Evolutionary conservation across 1,284 basidiomycete genomes (phyloP).

Genomic region (Cystobasidiaceae sp.): DNA sequence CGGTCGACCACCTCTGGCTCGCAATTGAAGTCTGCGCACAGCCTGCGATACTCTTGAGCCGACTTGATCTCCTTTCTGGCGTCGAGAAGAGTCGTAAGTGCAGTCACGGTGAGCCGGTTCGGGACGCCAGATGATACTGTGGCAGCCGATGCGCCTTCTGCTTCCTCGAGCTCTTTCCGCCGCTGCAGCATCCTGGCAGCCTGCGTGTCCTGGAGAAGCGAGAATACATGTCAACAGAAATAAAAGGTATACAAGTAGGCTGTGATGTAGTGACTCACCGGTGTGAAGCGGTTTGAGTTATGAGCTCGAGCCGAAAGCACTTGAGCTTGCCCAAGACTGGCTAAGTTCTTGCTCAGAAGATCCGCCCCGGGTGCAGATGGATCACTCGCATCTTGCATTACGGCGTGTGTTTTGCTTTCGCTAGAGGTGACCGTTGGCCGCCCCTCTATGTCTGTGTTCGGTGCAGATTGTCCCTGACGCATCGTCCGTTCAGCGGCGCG

Average conservation of each 20-base stretch:
- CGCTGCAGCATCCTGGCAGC: conserved; percentile 23
- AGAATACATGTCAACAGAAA: background rate
- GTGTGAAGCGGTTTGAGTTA: conserved; percentile 12
- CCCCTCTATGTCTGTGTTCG: background rate
- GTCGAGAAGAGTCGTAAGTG: conserved; percentile 15
- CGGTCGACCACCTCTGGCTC: conserved; percentile 1
- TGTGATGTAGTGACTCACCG: background rate
- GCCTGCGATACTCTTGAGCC: conserved; percentile 3
- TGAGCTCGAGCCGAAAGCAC: conserved; percentile 14
- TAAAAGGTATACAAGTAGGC: background rate
- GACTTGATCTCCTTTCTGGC: conserved; percentile 21
- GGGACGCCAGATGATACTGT: background rate
- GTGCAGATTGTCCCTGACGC: background rate
- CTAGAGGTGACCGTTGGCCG: background rate
- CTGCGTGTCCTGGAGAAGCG: background rate
- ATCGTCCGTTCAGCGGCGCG: background rate
- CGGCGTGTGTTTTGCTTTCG: conserved; percentile 15
- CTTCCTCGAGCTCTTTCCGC: conserved; percentile 20
- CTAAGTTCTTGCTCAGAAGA: conserved; percentile 9
- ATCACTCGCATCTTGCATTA: conserved; percentile 24
- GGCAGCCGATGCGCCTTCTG: conserved; percentile 17
- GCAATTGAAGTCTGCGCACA: conserved; percentile 28
- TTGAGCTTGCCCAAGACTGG: conserved; percentile 15
- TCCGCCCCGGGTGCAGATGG: conserved; percentile 7
- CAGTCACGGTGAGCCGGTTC: conserved; percentile 5